Conservation (phyloP, 768 basidiomycete genomes). For the Trametes coccinea region DNA sequence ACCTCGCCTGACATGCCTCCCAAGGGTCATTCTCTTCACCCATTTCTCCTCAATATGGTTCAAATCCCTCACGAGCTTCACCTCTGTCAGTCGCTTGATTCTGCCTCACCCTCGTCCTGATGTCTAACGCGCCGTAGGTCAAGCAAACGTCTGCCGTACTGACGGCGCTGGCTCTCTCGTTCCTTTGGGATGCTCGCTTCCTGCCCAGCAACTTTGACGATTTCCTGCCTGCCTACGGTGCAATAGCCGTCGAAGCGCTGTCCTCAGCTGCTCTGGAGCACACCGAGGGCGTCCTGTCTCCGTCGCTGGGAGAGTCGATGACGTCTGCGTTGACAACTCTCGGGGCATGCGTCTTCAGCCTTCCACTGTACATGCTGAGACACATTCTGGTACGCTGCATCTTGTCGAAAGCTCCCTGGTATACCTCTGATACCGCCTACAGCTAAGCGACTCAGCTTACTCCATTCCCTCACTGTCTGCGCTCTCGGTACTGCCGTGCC, state of each 20-base stretch:
- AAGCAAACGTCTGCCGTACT: constrained; percentile 49
- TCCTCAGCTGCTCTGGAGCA: constrained; percentile 64
- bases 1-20: background rate
- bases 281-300: constrained; percentile 56
- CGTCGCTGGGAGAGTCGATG: constrained; percentile 57
- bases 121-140: constrained; percentile 38
- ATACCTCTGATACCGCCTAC: too few species aligned
- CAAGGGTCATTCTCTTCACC: constrained; percentile 66
- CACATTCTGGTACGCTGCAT: constrained; percentile 58
- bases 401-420: too few species aligned
- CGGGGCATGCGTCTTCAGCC: constrained; percentile 61
- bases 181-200: constrained; percentile 54
- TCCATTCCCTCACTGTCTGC: constrained; percentile 58
- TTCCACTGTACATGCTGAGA: constrained; percentile 65
- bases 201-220: constrained; percentile 44
- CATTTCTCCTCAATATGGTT: constrained; percentile 74
- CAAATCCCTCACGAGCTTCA: constrained; percentile 48
- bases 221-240: constrained; percentile 65
- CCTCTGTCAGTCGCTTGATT: constrained; percentile 42
- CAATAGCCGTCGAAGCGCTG: constrained; percentile 58
- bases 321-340: constrained; percentile 56
- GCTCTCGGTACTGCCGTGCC: constrained; percentile 58
- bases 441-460: constrained; percentile 36
- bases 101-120: too few species aligned
- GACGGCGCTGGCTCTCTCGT: constrained; percentile 52